phyloP scores from a whole-genome alignment of 306 rosid species.

The Mimosa pudica region DNA sequence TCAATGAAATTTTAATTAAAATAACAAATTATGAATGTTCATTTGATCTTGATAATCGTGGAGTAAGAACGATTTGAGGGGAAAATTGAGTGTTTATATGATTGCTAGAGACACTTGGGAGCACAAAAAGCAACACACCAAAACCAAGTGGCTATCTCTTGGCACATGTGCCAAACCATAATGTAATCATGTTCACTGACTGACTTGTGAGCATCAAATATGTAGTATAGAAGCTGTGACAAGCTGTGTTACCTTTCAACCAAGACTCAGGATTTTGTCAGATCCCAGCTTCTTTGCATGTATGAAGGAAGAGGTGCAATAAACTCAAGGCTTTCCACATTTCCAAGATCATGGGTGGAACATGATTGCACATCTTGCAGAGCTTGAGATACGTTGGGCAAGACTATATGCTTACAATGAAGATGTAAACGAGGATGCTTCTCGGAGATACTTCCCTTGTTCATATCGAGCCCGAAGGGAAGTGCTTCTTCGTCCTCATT shows the following conservation, averaged over 20 bases:
- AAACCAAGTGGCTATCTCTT: background rate
- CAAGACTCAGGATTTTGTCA: conserved; percentile 46
- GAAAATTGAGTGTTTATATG: background rate
- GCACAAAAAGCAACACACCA: background rate
- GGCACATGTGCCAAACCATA: background rate
- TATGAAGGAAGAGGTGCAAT: conserved; percentile 69
- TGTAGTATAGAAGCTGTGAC: background rate
- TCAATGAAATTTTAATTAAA: too few relatives aligned
- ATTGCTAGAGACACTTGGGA: background rate
- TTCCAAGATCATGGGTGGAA: conserved; percentile 58
- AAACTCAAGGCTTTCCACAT: conserved; percentile 59
- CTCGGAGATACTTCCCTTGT: conserved; percentile 67
- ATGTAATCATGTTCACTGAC: background rate
- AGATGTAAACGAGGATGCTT: conserved; percentile 74
- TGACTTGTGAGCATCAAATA: conserved; percentile 16
- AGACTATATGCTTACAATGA: conserved; percentile 77
- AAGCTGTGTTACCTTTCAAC: conserved; percentile 2
- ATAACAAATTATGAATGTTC: too few relatives aligned
- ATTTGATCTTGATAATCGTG: too few relatives aligned
- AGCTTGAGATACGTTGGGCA: conserved; percentile 73
- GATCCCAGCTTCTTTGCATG: conserved; percentile 92
- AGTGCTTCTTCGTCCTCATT: conserved; percentile 49
- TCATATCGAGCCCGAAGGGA: conserved; percentile 76
- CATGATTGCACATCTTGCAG: conserved; percentile 51
- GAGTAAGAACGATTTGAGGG: background rate